Base-by-base conservation (phyloP, 192 early-diverging fungal genomes). In the Coemansia sp. region DNA sequence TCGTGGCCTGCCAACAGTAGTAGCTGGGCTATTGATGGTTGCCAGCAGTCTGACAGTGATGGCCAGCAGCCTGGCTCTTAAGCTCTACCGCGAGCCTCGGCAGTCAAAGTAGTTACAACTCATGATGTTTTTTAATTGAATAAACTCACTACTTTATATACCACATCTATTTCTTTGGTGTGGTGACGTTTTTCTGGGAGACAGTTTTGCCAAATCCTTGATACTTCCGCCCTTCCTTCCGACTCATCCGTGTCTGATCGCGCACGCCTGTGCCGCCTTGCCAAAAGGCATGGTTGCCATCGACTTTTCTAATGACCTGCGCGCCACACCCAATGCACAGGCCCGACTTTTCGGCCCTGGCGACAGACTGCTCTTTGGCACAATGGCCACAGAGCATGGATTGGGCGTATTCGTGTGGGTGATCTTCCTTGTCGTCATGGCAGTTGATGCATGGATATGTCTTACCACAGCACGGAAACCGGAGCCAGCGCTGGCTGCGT, bases 1-100 rank as follows among this genome's bases (percentile, higher is more conserved):
- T 50, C 67, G 85, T 12, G 80, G 74, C 8, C 69, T 93, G 49
- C 85, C 84, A 27, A 91, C 94, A 12, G 88, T 88, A 60, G 80
- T 94, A 62, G 96, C 93, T 25, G 93, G 96, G 1, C 30, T 96
- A 56, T 89, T 94, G 24, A 98, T 98, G 96, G 92, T 90, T 16
- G 79, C 85, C 27, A 92, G 89, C 56, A 90, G 88, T 56, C 83
- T 96, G 21, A 92, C 88, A 60, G 94, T 98, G 2, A 89, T 98
- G 30, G 66, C 77, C 21, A 92, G 88, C 57, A 93, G 91, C 74
- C 72, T 98, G 58, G 61, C 85, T 24, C 71, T 95, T 21, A 88
- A 84, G 65, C 64, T 82, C 14, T 89, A 82, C 62, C 65, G 74
- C 44, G 78, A 81, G 50, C 71, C 38, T 44, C 38, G 16, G 12